Evolutionary conservation across 2,329 filamentous ascomycete species (phyloP).

Genomic region (Biscogniauxia sp.): DNA sequence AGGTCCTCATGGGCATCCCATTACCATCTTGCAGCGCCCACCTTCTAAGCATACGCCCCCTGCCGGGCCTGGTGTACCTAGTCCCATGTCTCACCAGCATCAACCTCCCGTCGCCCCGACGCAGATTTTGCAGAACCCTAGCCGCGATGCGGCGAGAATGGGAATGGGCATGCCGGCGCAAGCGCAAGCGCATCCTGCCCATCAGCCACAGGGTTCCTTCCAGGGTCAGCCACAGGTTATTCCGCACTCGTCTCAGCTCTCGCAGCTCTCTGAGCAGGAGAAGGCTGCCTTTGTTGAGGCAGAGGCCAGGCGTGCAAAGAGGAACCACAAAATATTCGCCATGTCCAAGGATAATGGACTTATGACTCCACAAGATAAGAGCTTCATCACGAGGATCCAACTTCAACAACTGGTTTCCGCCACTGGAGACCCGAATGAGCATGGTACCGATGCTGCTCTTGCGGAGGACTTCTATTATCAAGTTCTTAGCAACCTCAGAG

Average conservation of each 20-base stretch:
- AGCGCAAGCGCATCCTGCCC: conserved; percentile 28
- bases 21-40: conserved; percentile 56
- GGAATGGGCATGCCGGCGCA: conserved; percentile 31
- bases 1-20: conserved; percentile 45
- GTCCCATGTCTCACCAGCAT: conserved; percentile 34
- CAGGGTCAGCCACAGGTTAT: conserved; percentile 51
- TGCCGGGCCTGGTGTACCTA: conserved; percentile 31
- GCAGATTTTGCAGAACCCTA: conserved; percentile 79
- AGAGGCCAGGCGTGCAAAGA: conserved; percentile 91
- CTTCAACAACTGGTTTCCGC: conserved; percentile 93
- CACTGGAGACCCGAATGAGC: conserved; percentile 80
- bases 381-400: conserved; percentile 97
- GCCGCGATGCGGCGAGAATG: conserved; percentile 50
- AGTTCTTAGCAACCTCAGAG: conserved; percentile 91
- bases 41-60: conserved; percentile 41
- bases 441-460: conserved; percentile 75
- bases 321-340: conserved; percentile 96
- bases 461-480: conserved; percentile 98
- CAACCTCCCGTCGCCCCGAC: conserved; percentile 52
- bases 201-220: conserved; percentile 55
- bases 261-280: conserved; percentile 79
- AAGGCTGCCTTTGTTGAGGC: conserved; percentile 81
- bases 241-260: conserved; percentile 69
- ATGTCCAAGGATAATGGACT: conserved; percentile 92
- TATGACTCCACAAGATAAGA: conserved; percentile 99